Evolutionary conservation across 257 asterid genomes (phyloP), one percentile per base, ranked within the genome.

Genomic region (Nicotiana sylvestris): DNA sequence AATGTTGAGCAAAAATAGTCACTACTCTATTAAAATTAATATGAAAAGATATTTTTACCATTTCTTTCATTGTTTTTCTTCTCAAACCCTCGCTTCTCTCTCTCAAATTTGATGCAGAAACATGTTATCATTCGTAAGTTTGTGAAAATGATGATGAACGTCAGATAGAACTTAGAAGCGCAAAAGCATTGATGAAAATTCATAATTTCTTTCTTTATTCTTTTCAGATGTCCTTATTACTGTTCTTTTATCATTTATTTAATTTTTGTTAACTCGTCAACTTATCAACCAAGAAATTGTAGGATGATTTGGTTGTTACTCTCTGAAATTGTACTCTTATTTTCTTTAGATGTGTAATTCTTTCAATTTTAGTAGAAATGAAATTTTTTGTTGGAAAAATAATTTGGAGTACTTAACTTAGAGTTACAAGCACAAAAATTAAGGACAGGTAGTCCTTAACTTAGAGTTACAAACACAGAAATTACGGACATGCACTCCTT

Each of bases 61-160:
- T 29, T 29, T 29, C 2, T 29, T 29, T 29, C 30, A 29, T 29
- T 29, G 2, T 2, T 29, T 29, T 29, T 29, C 30, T 29, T 29
- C 30, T 29, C 30, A 29, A 29, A 29, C 30, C 30, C 30, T 29
- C 30, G 30, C 30, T 29, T 33, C 37, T 33, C 5, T 33, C 5
- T 33, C 5, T 88, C 80, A 85, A 88, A 55, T 85, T 83, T 33
- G 90, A 88, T 83, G 90, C 5, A 33, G 37, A 33, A 0, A 32
- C 35, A 32, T 32, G 4, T 33, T 33, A 33, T 33, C 37, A 3
- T 33, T 33, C 37, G 5, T 4, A 88, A 21, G 79, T 88, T 88
- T 84, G 90, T 88, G 1, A 85, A 88, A 81, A 88, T 88, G 90
- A 87, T 85, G 88, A 70, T 64, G 83, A 82, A 62, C 39, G 39